phyloP scores from a whole-genome alignment of 805 yeast genomes.

The Blastobotrys terrestris region DNA sequence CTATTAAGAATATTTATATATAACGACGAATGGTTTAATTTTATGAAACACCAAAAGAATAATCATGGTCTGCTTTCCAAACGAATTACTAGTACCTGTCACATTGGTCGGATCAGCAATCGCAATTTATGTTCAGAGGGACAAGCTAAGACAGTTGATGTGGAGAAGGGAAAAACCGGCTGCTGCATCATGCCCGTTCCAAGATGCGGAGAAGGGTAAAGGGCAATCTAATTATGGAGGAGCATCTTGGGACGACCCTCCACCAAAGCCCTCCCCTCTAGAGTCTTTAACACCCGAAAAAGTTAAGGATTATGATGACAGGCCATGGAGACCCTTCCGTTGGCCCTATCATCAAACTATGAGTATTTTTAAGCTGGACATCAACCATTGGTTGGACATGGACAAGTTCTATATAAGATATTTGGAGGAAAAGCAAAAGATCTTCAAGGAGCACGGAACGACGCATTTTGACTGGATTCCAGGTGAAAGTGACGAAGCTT shows the following conservation, averaged over 20 bases:
- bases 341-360: conserved; percentile 79
- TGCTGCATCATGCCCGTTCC: neutral
- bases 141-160: too few species aligned
- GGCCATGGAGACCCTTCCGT: conserved; percentile 78
- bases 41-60: neutral
- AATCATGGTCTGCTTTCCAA: neutral
- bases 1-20: neutral
- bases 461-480: conserved; percentile 63
- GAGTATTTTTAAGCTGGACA: conserved; percentile 65
- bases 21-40: too few species aligned
- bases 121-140: neutral
- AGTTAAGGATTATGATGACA: conserved; percentile 57
- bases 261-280: conserved; percentile 7
- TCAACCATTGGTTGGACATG: conserved; percentile 76
- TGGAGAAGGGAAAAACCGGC: neutral
- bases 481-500: conserved; percentile 53
- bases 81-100: neutral
- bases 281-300: conserved; percentile 55
- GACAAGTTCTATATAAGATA: conserved; percentile 67
- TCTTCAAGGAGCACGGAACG: conserved; percentile 51
- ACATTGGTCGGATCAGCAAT: neutral
- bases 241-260: neutral
- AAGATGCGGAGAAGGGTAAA: neutral
- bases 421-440: conserved; percentile 54
- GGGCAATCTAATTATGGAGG: neutral